Evolutionary conservation across 1,139 yeast species (phyloP).

Genomic region (Blastobotrys serpentis): DNA sequence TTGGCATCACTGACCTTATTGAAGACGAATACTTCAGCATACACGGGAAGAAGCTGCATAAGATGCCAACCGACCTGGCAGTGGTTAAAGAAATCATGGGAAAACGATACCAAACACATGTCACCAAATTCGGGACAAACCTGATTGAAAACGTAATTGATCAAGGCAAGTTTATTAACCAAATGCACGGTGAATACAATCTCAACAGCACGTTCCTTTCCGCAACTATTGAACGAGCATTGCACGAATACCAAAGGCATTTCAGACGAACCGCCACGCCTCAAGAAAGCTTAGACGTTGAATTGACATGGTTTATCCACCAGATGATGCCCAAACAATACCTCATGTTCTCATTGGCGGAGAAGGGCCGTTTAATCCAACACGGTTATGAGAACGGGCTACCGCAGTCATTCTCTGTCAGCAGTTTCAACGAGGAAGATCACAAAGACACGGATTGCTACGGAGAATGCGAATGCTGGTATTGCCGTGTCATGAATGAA

Average conservation of each 20-base stretch:
- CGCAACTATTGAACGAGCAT: conserved; percentile 6
- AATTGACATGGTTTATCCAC: conserved; percentile 7
- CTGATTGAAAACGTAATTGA: conserved; percentile 1
- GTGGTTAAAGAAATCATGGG: neutral
- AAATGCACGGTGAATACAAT: conserved; percentile 10
- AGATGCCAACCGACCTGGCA: neutral
- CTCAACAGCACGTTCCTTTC: conserved; percentile 9
- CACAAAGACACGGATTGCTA: conserved; percentile 6
- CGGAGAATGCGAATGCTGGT: conserved; percentile 9
- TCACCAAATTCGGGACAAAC: conserved; percentile 5
- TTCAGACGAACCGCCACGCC: neutral
- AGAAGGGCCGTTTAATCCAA: conserved; percentile 1
- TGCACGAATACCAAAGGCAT: conserved; percentile 4
- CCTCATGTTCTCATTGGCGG: neutral
- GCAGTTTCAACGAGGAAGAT: neutral
- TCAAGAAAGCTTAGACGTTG: conserved; percentile 5
- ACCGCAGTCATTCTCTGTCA: conserved; percentile 2
- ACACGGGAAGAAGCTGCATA: neutral
- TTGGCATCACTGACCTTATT: neutral
- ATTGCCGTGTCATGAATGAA: conserved; percentile 4
- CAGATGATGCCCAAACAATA: conserved; percentile 9
- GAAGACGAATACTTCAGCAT: neutral
- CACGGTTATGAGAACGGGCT: conserved; percentile 10
- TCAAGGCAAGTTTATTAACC: conserved; percentile 5
- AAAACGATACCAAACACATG: neutral